Percentiles rank a stretch among this genome's conserved stretches.
phyloP scores from a whole-genome alignment of 805 yeast genomes.

The Spathaspora arborariae region DNA sequence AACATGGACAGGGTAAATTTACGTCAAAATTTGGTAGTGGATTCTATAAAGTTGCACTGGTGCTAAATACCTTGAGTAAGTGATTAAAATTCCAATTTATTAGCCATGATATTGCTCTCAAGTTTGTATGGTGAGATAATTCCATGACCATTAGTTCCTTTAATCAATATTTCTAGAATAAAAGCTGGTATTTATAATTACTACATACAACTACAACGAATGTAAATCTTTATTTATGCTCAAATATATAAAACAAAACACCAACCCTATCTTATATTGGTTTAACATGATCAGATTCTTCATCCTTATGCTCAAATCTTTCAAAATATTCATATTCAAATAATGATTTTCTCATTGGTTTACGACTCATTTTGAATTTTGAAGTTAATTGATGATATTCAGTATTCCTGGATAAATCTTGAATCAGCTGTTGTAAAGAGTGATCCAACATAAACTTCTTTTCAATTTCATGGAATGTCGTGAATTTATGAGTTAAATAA shows the following conservation, averaged over 20 bases:
- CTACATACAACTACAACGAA: too few relatives aligned
- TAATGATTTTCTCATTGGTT: conserved; percentile 21
- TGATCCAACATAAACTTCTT: conserved; percentile 18
- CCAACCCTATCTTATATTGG: neutral
- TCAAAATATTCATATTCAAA: conserved; percentile 24
- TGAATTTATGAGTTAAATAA: conserved; percentile 21
- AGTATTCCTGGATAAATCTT: conserved; percentile 15
- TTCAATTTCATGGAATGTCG: conserved; percentile 22
- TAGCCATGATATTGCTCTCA: too few relatives aligned
- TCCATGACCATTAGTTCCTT: too few relatives aligned
- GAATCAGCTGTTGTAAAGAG: conserved; percentile 13
- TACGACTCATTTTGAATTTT: conserved; percentile 22
- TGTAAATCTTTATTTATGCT: neutral
- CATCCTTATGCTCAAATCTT: conserved; percentile 12
- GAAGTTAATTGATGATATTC: conserved; percentile 24
- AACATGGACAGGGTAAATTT: too few relatives aligned
- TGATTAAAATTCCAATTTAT: too few relatives aligned
- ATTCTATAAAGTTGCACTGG: too few relatives aligned
- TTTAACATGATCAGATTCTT: neutral
- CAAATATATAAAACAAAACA: too few relatives aligned
- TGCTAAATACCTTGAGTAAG: too few relatives aligned
- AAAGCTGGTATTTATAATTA: too few relatives aligned
- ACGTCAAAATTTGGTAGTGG: too few relatives aligned
- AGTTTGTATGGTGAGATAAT: too few relatives aligned
- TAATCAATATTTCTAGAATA: too few relatives aligned